phyloP scores from a whole-genome alignment of 768 basidiomycete species.

The Sistotremastrum niveocremeum region DNA sequence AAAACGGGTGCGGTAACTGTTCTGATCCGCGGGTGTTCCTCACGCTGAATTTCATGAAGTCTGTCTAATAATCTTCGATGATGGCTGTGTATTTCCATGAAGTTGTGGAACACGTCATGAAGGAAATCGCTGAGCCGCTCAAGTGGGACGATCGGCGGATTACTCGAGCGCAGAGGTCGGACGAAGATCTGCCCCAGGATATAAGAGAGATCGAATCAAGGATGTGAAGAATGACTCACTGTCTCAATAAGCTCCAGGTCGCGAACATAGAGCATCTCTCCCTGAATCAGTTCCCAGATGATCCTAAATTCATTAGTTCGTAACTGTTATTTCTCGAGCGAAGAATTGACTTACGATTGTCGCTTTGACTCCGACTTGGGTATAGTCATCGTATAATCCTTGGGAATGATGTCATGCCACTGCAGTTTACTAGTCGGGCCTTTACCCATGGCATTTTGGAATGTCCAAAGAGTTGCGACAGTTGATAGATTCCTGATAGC shows the following conservation, averaged over 20 bases:
- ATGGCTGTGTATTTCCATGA: conserved; percentile 57
- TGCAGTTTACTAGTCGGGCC: conserved; percentile 73
- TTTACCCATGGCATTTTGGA: conserved; percentile 80
- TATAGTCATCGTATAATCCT: conserved; percentile 46
- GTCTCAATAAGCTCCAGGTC: conserved; percentile 78
- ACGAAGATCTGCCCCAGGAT: conserved; percentile 56
- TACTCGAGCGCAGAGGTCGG: conserved; percentile 51
- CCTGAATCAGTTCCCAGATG: conserved; percentile 90
- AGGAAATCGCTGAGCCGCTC: conserved; percentile 68
- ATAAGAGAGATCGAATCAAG: background rate
- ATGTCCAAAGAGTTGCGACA: conserved; percentile 73
- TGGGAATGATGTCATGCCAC: conserved; percentile 78
- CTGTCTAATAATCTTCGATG: conserved; percentile 66
- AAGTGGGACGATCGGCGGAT: conserved; percentile 66
- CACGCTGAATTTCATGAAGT: conserved; percentile 76
- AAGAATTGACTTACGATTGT: conserved; percentile 49
- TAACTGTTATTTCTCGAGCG: background rate
- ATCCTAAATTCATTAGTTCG: conserved; percentile 32
- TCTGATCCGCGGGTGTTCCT: conserved; percentile 69
- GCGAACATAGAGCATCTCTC: conserved; percentile 90
- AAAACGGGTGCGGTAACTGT: conserved; percentile 76
- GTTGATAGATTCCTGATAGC: conserved; percentile 74
- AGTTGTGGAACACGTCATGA: conserved; percentile 82
- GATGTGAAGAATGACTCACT: conserved; percentile 27
- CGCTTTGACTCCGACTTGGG: conserved; percentile 68